phyloP scores from a whole-genome alignment of 768 basidiomycete genomes.

The Boletus tomentosulus region DNA sequence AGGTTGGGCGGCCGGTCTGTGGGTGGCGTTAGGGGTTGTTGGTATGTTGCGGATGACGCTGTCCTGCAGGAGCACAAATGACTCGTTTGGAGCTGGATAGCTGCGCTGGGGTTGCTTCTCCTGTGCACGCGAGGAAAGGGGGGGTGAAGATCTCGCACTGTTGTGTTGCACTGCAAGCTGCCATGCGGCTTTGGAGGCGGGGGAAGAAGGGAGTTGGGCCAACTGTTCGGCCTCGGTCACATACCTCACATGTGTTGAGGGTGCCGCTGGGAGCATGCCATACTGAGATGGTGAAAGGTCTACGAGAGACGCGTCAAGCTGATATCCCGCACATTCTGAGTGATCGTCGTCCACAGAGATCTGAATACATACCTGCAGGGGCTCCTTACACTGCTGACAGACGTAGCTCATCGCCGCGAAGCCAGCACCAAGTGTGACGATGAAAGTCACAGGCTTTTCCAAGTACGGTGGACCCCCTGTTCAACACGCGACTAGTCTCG shows the following conservation, averaged over 20 bases:
- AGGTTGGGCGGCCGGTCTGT: constrained; percentile 41
- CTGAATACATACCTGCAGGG: constrained; percentile 58
- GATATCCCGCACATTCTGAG: constrained; percentile 10
- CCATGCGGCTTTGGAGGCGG: constrained; percentile 60
- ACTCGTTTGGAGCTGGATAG: constrained; percentile 68
- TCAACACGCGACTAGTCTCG: background rate
- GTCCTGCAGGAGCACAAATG: constrained; percentile 88
- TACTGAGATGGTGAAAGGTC: constrained; percentile 84
- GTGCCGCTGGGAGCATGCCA: constrained; percentile 72
- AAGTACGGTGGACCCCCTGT: background rate
- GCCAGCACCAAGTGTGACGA: too few species aligned
- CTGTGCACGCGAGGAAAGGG: constrained; percentile 52
- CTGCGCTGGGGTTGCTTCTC: constrained; percentile 57
- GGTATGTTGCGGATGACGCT: constrained; percentile 73
- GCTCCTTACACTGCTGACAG: constrained; percentile 91
- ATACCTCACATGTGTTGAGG: constrained; percentile 37
- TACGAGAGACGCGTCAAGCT: constrained; percentile 89
- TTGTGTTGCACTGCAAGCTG: constrained; percentile 47
- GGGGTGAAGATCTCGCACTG: constrained; percentile 29
- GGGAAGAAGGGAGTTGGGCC: constrained; percentile 44
- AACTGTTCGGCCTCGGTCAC: constrained; percentile 43
- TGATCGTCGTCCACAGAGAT: background rate
- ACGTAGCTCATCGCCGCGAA: constrained; percentile 41
- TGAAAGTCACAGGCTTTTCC: background rate
- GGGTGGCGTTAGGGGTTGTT: constrained; percentile 39